Evolutionary conservation across 192 early-diverging fungal species (phyloP), one percentile per base, ranked within the genome.

Genomic region (Podila epicladia): DNA sequence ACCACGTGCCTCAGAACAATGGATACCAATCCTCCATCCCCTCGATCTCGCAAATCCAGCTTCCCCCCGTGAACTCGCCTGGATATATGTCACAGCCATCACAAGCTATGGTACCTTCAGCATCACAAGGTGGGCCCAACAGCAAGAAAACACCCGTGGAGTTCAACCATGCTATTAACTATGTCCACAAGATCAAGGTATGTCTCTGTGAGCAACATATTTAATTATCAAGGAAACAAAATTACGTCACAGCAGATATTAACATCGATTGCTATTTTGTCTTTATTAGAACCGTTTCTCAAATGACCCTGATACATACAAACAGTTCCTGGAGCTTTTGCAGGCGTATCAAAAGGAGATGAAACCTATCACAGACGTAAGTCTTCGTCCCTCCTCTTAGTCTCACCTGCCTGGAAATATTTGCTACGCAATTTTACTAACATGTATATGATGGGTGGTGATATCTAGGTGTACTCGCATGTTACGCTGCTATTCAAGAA

Each of bases 161-260:
- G 76, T 99, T 99, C 73, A 94, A 96, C 62, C 97, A 99, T 75
- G 98, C 98, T 13, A 99, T 99, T 59, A 98, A 95, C 80, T 99
- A 99, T 78, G 98, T 99, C 12, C 99, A 99, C 85, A 99, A 99
- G 85, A 98, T 99, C 72, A 99, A 99, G 86, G 92, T 93, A 85
- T 32, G 73, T 58, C 4, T 69, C 53, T n/a, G 22, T 28, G 2
- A 64, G 31, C 26, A 28, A 19, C 17, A 68, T 62, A 53, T 58
- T 80, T 31, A 17, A 31, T 58, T 32, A 58, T 33, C 15, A 45
- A 28, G 22, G 20, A 9, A 1, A 7, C 9, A 28, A 32, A 26
- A 31, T 12, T 33, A 57, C 24, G 22, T 55, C 8, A 55, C 12
- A 45, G 13, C 15, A 17, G 41, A 45, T 45, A 45, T 17, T 45